Conservation (phyloP, 179 eudicot genomes). For the Gypsophila paniculata region DNA sequence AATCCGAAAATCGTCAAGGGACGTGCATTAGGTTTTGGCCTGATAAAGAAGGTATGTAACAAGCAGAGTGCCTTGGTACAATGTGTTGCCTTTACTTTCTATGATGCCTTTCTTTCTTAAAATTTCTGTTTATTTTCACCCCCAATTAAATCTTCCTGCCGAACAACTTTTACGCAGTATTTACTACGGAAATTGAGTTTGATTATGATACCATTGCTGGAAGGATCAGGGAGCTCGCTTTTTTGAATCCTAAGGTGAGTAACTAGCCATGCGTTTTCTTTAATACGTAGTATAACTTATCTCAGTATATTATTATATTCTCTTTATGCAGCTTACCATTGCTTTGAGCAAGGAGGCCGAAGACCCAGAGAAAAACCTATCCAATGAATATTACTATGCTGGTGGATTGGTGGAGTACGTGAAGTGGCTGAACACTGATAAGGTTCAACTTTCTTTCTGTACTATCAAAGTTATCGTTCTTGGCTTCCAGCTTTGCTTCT, state of each 20-base stretch:
- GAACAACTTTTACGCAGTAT: constrained; percentile 50
- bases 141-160: constrained; percentile 15
- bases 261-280: not conserved
- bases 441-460: constrained; percentile 38
- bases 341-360: constrained; percentile 56
- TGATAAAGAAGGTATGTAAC: constrained; percentile 62
- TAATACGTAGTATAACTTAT: not conserved
- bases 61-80: constrained; percentile 6
- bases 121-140: constrained; percentile 5
- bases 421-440: constrained; percentile 87
- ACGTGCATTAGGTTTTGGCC: constrained; percentile 87
- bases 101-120: not conserved
- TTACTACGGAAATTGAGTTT: constrained; percentile 72
- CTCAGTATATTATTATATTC: not conserved
- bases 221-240: constrained; percentile 94
- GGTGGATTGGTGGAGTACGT: constrained; percentile 92
- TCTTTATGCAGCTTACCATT: constrained; percentile 59
- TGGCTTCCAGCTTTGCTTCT: not conserved
- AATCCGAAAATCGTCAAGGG: constrained; percentile 53
- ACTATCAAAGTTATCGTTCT: constrained; percentile 4
- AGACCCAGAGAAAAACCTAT: constrained; percentile 52
- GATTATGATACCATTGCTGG: constrained; percentile 84
- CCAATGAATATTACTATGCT: constrained; percentile 73
- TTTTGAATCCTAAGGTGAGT: constrained; percentile 81
- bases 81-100: constrained; percentile 1